A percentile compares a stretch with the other conserved stretches of the same genome.
Conservation (phyloP, 2,329 filamentous ascomycete species). For the Fusarium duplospermum region DNA sequence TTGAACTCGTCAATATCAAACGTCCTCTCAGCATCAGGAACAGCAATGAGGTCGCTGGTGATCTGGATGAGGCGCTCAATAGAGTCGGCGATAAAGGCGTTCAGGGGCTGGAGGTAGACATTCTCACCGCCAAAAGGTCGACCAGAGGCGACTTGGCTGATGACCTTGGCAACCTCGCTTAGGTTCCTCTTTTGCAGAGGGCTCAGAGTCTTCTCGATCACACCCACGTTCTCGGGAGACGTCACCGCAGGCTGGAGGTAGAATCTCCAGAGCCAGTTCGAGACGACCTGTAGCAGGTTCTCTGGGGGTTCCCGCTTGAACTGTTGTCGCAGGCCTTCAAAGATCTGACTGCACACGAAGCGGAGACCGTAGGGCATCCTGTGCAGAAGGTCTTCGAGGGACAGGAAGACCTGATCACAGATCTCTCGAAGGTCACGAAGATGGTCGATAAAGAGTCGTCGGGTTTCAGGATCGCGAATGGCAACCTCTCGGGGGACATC, state of each 20-base stretch:
- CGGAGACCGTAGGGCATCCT: conserved; percentile 94
- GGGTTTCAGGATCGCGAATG: conserved; percentile 94
- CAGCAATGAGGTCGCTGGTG: conserved; percentile 81
- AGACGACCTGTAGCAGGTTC: conserved; percentile 83
- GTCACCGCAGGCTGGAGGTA: conserved; percentile 91
- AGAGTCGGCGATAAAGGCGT: conserved; percentile 88
- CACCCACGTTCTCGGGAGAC: conserved; percentile 92
- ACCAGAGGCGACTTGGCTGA: conserved; percentile 89
- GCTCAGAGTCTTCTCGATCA: conserved; percentile 88
- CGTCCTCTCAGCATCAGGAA: conserved; percentile 87
- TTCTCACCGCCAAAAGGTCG: conserved; percentile 94
- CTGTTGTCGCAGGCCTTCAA: conserved; percentile 78
- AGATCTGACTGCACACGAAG: conserved; percentile 88
- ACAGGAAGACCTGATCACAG: conserved; percentile 87
- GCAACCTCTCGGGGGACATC: conserved; percentile 92
- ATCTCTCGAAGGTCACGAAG: conserved; percentile 94
- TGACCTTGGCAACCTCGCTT: conserved; percentile 88
- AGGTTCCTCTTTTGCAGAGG: conserved; percentile 95
- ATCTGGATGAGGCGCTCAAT: conserved; percentile 82
- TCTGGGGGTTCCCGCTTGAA: conserved; percentile 85
- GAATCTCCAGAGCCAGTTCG: conserved; percentile 92
- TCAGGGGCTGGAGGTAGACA: conserved; percentile 93
- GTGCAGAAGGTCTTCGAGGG: conserved; percentile 84
- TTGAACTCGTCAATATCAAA: conserved; percentile 99
- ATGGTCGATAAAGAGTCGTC: conserved; percentile 92